phyloP scores from a whole-genome alignment of 441 rosid genomes.

The Populus hybrid region DNA sequence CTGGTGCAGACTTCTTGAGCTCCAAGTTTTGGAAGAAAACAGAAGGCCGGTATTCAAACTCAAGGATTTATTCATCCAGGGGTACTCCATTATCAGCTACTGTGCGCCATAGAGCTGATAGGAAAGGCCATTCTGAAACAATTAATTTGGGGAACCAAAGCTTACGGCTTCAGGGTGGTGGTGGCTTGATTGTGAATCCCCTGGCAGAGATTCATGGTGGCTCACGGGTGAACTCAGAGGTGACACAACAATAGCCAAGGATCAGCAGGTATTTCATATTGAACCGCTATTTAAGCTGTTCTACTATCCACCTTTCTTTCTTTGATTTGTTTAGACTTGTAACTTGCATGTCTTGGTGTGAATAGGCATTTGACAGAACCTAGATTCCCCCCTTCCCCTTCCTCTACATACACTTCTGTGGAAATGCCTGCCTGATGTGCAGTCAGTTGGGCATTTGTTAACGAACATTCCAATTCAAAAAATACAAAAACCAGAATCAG shows the following conservation, averaged over 20 bases:
- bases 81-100: too few species aligned
- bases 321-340: not conserved
- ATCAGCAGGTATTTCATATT: conserved; percentile 26
- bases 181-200: conserved; percentile 77
- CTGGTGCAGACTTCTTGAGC: conserved; percentile 60
- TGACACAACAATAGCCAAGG: conserved; percentile 23
- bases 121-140: conserved; percentile 34
- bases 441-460: not conserved
- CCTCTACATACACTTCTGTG: not conserved
- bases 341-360: not conserved
- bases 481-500: not conserved
- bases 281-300: not conserved
- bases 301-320: not conserved
- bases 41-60: conserved; percentile 39
- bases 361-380: not conserved
- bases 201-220: conserved; percentile 65
- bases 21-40: conserved; percentile 77
- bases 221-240: conserved; percentile 28
- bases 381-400: too few species aligned
- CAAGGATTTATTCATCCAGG: conserved; percentile 31
- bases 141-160: conserved; percentile 40
- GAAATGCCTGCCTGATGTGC: not conserved
- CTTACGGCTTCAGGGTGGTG: conserved; percentile 42
- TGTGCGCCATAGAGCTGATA: conserved; percentile 29
- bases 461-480: not conserved